Conservation (phyloP, 2,329 filamentous ascomycete genomes). For the Clonostachys rosea region DNA sequence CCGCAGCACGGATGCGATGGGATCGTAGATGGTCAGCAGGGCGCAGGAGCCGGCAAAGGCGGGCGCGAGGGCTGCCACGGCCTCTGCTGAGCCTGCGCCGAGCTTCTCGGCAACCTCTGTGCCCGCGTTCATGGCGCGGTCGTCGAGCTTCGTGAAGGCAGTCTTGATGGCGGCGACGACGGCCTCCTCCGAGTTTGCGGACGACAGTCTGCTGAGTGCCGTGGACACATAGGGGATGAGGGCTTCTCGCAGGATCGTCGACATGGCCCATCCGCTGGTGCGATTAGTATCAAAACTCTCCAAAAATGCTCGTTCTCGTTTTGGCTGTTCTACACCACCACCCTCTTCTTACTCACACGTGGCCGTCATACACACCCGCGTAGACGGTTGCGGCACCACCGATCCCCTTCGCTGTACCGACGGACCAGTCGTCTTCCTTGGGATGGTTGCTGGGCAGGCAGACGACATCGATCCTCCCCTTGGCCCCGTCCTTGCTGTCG, state of each 20-base stretch:
- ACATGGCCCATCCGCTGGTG: conserved; percentile 34
- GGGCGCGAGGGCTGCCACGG: conserved; percentile 23
- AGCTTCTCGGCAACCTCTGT: conserved; percentile 18
- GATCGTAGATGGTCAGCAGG: conserved; percentile 58
- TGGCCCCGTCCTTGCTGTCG: conserved; percentile 9
- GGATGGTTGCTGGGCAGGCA: conserved; percentile 26
- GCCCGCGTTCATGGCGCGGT: conserved; percentile 42
- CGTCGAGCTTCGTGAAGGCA: conserved; percentile 51
- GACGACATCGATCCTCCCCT: conserved; percentile 24
- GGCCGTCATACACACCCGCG: conserved; percentile 42
- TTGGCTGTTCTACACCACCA: not conserved
- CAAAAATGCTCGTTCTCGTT: not conserved
- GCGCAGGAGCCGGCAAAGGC: conserved; percentile 55
- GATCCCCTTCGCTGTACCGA: conserved; percentile 20
- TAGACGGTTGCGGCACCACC: conserved; percentile 17
- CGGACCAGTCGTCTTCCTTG: conserved; percentile 27
- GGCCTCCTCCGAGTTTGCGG: conserved; percentile 31
- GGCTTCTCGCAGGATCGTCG: conserved; percentile 27
- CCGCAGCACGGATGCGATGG: conserved; percentile 42
- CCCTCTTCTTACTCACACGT: conserved; percentile 28
- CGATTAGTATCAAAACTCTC: not conserved
- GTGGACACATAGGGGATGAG: conserved; percentile 36
- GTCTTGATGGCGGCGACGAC: conserved; percentile 52
- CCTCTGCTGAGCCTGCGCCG: conserved; percentile 17
- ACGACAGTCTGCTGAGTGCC: conserved; percentile 20